phyloP scores from a whole-genome alignment of 352 stramenopile genomes.

The Phytopythium kandeliae region DNA sequence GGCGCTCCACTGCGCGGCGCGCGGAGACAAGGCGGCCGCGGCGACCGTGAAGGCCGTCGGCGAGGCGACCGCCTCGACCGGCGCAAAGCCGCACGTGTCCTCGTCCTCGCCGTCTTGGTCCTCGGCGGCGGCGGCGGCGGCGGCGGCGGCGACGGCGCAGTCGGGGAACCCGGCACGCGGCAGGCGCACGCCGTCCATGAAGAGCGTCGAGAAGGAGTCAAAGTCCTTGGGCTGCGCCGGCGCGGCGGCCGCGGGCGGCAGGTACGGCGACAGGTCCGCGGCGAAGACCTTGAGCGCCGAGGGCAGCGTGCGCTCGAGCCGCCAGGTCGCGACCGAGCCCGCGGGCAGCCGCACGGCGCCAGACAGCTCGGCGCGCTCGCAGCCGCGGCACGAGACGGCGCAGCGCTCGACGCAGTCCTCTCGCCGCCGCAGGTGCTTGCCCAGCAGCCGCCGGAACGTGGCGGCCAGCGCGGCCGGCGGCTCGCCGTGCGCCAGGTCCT shows the following conservation, averaged over 20 bases:
- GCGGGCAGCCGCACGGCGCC: conserved; percentile 29
- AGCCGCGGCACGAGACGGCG: conserved; percentile 50
- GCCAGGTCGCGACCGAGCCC: conserved; percentile 32
- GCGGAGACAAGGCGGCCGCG: conserved; percentile 31
- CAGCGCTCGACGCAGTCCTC: conserved; percentile 72
- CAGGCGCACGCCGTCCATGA: conserved; percentile 35
- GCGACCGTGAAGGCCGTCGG: conserved; percentile 16
- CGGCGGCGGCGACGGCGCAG: conserved; percentile 15
- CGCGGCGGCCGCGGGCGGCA: conserved; percentile 18
- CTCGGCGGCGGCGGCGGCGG: too few relatives aligned
- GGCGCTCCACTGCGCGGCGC: conserved; percentile 25
- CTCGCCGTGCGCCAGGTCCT: conserved; percentile 32
- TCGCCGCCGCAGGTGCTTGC: conserved; percentile 57
- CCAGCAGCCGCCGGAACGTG: conserved; percentile 61
- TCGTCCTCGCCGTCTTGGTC: neutral
- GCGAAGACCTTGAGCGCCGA: conserved; percentile 29
- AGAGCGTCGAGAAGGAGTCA: conserved; percentile 39
- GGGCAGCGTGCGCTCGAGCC: conserved; percentile 28
- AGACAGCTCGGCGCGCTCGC: conserved; percentile 52
- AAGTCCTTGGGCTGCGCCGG: conserved; percentile 23
- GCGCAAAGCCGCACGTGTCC: neutral
- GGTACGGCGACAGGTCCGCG: conserved; percentile 37
- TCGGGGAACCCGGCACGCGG: conserved; percentile 55
- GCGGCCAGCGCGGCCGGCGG: conserved; percentile 37
- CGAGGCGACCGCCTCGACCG: conserved; percentile 11